Evolutionary conservation across 2,329 filamentous ascomycete genomes (phyloP).

Genomic region (Botrytis aclada): DNA sequence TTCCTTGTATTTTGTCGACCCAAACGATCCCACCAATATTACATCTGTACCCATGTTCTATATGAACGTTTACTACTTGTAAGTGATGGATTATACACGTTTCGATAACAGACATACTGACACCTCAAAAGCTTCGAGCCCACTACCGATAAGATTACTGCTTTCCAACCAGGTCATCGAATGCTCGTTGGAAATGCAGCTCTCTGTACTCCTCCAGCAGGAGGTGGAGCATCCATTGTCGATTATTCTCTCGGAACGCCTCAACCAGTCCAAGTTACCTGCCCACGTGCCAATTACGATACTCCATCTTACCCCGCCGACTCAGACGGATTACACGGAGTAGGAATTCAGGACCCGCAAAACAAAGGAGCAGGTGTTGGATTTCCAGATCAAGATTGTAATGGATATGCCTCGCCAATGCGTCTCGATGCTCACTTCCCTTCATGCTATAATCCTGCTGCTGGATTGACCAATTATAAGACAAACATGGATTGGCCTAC

Average conservation of each 20-base stretch:
- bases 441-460: conserved; percentile 80
- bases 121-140: conserved; percentile 51
- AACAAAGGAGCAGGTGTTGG: conserved; percentile 57
- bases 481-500: conserved; percentile 75
- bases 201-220: conserved; percentile 60
- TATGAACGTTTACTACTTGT: conserved; percentile 76
- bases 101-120: conserved; percentile 28
- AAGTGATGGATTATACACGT: conserved; percentile 31
- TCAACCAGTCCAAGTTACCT: conserved; percentile 58
- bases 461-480: conserved; percentile 49
- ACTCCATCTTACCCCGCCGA: conserved; percentile 50
- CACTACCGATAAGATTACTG: conserved; percentile 62
- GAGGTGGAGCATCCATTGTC: conserved; percentile 49
- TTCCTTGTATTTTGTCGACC: conserved; percentile 71
- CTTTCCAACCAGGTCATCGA: conserved; percentile 73
- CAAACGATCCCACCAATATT: conserved; percentile 57
- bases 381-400: conserved; percentile 70
- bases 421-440: conserved; percentile 85
- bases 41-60: conserved; percentile 59
- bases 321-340: conserved; percentile 53
- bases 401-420: conserved; percentile 60
- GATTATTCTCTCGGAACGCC: conserved; percentile 52
- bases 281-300: conserved; percentile 48
- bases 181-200: conserved; percentile 74
- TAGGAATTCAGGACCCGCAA: conserved; percentile 52